Base-by-base conservation (phyloP, 495 filamentous ascomycete genomes). In the Parathielavia appendiculata region DNA sequence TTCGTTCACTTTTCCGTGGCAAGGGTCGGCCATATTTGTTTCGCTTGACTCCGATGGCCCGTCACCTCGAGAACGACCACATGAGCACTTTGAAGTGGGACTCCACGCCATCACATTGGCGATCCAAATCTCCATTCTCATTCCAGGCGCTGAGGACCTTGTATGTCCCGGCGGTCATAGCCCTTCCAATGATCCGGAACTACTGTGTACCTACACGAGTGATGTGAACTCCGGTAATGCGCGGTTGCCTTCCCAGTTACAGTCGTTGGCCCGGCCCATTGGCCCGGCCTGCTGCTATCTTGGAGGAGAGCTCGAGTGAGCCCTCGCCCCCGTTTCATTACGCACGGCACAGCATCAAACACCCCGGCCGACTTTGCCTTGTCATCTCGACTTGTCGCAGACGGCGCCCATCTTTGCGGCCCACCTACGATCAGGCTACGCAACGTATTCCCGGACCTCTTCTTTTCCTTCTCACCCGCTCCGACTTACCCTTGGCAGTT, bases 241-340 rank as follows among this genome's bases (percentile, higher is more conserved):
- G 19, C 13, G 19, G 23, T 11, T 22, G 6, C 10, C 16, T 4
- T 38, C 34, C n/a, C 22, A n/a, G 49, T 20, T 5, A 40, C 19
- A 4, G 38, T 2, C 12, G 7, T n/a, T 32, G 36, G 50, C 50
- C 50, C 34, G 20, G 51, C 4, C 38, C 36, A 5, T 11, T 20
- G 32, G 32, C 22, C 19, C 11, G 2, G 16, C 52, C 39, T 12
- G n/a, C 10, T 56, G 30, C 52, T 46, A 38, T 56, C 38, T 30
- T 30, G 26, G 6, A 30, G 17, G 22, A 39, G 19, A 19, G 30
- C 19, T 26, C 23, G 3, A 44, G 16, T 35, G 40, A 35, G 51
- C 40, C 45, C 39, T 20, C 52, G 19, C n/a, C 58, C 38, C 11
- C 17, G 58, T 60, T 56, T 56, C 58, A 52, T 41, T 9, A n/a